These are phyloP conservation scores for Actinomucor elegans DNA, from an alignment of 371 early-diverging fungal genomes.

Conservation along the genomic window DNA sequence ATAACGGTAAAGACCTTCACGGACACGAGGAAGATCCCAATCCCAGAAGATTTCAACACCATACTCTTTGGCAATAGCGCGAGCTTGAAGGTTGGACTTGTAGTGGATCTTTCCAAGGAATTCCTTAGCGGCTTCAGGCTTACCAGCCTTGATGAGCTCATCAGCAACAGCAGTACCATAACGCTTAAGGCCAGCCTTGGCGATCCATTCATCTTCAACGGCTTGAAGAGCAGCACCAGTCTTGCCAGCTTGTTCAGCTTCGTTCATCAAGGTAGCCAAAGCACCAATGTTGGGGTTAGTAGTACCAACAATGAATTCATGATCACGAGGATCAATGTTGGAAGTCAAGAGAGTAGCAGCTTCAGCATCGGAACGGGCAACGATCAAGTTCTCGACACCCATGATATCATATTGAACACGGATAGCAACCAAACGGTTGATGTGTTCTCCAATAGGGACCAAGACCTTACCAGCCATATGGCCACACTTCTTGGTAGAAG, in stretches of 20 bases:
- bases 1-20: conserved; percentile 96
- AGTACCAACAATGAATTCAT: conserved; percentile 92
- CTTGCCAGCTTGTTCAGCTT: conserved; percentile 77
- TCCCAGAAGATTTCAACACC: conserved; percentile 87
- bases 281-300: conserved; percentile 78
- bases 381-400: conserved; percentile 93
- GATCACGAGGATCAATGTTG: conserved; percentile 96
- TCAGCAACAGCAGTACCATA: conserved; percentile 84
- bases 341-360: conserved; percentile 94
- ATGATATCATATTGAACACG: conserved; percentile 97
- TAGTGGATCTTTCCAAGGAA: conserved; percentile 59
- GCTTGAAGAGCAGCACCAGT: conserved; percentile 76
- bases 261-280: conserved; percentile 76
- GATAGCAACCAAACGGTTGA: conserved; percentile 93
- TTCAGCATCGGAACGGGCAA: conserved; percentile 96
- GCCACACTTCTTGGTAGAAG: conserved; percentile 97
- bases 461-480: conserved; percentile 99
- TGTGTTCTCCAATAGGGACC: conserved; percentile 96
- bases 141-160: conserved; percentile 66
- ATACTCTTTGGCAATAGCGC: conserved; percentile 70
- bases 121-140: conserved; percentile 45
- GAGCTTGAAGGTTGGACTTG: conserved; percentile 84
- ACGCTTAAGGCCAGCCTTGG: conserved; percentile 80
- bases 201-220: conserved; percentile 89
- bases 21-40: conserved; percentile 92